These are phyloP conservation scores for Thelonectria rubi DNA, from an alignment of 2,329 filamentous ascomycete species.

Conservation along the genomic window DNA sequence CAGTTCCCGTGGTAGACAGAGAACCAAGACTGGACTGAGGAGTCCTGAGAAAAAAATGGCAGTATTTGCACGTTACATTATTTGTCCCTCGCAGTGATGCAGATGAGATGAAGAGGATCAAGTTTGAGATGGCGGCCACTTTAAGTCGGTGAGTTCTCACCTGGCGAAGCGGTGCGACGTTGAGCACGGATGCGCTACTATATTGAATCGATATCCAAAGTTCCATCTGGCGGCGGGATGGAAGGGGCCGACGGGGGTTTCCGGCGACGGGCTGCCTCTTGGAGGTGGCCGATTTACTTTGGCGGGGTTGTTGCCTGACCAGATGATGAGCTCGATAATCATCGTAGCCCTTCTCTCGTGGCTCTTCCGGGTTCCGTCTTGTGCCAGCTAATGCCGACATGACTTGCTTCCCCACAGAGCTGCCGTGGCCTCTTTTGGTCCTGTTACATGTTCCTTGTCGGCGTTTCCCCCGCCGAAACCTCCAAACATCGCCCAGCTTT, in stretches of 20 bases:
- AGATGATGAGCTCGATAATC: no score
- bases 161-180: neutral
- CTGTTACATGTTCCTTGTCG: conserved; percentile 26
- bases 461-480: conserved; percentile 35
- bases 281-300: no score
- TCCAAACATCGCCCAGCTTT: conserved; percentile 22
- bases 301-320: no score
- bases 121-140: neutral
- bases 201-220: neutral
- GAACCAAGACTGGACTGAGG: conserved; percentile 47
- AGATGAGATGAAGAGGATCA: neutral
- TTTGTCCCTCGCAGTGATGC: neutral
- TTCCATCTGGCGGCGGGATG: neutral
- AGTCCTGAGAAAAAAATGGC: conserved; percentile 46
- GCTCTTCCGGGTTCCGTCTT: conserved; percentile 8
- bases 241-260: neutral
- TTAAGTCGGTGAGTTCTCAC: no score
- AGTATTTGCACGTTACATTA: conserved; percentile 30
- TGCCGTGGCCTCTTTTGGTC: conserved; percentile 27
- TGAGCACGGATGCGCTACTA: neutral
- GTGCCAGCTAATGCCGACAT: conserved; percentile 26
- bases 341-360: no score
- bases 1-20: conserved; percentile 47
- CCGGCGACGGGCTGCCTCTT: no score
- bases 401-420: conserved; percentile 19